Evolutionary conservation across 108 stramenopile species (phyloP).

Genomic region (Seminavis robusta): DNA sequence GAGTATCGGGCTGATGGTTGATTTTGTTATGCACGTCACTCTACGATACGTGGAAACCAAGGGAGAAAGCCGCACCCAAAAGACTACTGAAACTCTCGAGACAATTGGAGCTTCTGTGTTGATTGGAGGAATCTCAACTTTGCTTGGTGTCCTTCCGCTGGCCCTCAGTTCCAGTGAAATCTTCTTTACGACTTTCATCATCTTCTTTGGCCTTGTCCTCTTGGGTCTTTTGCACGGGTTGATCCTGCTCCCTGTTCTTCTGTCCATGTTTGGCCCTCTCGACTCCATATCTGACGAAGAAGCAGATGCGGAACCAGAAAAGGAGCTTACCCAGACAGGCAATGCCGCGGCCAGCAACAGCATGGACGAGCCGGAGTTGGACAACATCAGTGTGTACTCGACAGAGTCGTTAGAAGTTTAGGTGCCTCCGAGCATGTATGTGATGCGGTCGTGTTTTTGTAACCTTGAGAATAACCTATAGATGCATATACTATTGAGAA

Average conservation of each 20-base stretch:
- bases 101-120: conserved; percentile 30
- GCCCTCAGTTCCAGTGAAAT: conserved; percentile 11
- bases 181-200: conserved; percentile 19
- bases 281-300: too few species aligned
- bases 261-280: conserved; percentile 5
- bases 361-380: too few species aligned
- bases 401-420: too few species aligned
- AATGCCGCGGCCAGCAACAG: too few species aligned
- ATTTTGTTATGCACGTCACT: conserved; percentile 25
- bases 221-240: conserved; percentile 21
- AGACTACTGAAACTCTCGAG: conserved; percentile 3
- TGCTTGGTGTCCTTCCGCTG: conserved; percentile 17
- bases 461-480: too few species aligned
- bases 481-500: too few species aligned
- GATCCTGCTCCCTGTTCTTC: conserved; percentile 14
- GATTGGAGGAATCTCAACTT: conserved; percentile 22
- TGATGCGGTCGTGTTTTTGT: too few species aligned
- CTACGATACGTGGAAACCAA: conserved; percentile 14
- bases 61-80: background rate
- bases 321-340: too few species aligned
- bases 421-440: too few species aligned
- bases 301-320: too few species aligned
- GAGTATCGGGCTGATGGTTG: conserved; percentile 23
- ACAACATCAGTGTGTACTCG: too few species aligned
- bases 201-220: conserved; percentile 18